Percentiles rank a stretch among this genome's conserved stretches.
Evolutionary conservation across 208 protist species (phyloP).

Genomic region (Acanthamoeba quina): DNA sequence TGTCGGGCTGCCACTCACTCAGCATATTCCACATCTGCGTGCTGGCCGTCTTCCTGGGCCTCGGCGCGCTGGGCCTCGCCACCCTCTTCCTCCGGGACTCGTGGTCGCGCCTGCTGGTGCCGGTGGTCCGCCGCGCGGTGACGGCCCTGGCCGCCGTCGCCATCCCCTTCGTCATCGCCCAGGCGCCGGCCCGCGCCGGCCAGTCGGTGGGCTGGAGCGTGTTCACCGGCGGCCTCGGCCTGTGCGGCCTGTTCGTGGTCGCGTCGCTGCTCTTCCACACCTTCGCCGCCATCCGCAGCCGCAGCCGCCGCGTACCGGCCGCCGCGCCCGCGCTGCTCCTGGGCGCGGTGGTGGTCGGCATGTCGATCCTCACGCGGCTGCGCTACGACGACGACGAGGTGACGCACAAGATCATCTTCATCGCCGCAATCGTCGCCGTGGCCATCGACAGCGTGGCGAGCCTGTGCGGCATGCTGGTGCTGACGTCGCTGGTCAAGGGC

Average conservation of each 20-base stretch:
- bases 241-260: neutral
- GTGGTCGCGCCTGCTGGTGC: neutral
- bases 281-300: slow-evolving; percentile 10
- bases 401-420: neutral
- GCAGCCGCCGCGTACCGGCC: neutral
- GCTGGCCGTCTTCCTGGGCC: neutral
- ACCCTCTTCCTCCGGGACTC: neutral
- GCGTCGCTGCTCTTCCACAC: slow-evolving; percentile 24
- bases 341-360: neutral
- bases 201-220: neutral
- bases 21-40: neutral
- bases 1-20: neutral
- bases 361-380: slow-evolving; percentile 26
- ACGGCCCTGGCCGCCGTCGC: neutral
- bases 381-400: slow-evolving; percentile 1
- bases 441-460: neutral
- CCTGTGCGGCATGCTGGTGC: slow-evolving; percentile 15
- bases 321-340: neutral
- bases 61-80: neutral
- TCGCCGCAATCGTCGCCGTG: neutral
- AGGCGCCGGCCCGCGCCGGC: slow-evolving; percentile 1
- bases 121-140: neutral
- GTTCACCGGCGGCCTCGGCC: slow-evolving; percentile 16
- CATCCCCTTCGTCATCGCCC: slow-evolving; percentile 53
- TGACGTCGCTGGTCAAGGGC: slow-evolving; percentile 9